Percentiles rank a stretch among this genome's conserved stretches.
These are phyloP conservation scores for Tricholoma flavovirens DNA, from an alignment of 768 basidiomycete species.

Conservation along the genomic window DNA sequence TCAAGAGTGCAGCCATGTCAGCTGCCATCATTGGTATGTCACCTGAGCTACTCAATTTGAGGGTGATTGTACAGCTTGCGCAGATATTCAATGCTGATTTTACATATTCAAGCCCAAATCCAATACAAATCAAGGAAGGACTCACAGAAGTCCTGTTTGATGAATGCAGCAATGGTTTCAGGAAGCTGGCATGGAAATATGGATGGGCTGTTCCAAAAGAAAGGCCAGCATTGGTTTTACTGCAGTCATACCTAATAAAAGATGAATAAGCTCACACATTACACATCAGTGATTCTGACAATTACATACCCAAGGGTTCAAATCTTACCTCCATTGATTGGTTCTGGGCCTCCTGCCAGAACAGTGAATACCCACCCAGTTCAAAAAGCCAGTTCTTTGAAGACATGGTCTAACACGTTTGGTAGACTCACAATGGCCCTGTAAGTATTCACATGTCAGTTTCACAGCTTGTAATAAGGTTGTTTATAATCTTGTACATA, in stretches of 20 bases:
- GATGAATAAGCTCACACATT: not conserved
- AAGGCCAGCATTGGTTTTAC: not conserved
- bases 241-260: not conserved
- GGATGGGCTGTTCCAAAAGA: conserved; percentile 1
- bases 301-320: not conserved
- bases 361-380: not conserved
- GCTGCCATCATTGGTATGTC: not conserved
- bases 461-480: not conserved
- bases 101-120: not conserved
- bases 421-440: not conserved
- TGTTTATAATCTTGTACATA: not conserved
- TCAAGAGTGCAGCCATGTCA: not conserved
- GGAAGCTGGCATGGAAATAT: not conserved
- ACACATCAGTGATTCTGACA: not conserved
- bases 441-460: not conserved
- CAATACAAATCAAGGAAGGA: not conserved
- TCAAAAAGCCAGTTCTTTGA: not conserved
- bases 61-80: not conserved
- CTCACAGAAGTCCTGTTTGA: not conserved
- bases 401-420: not conserved
- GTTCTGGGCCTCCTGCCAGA: not conserved
- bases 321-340: not conserved
- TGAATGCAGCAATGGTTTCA: not conserved
- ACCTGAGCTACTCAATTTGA: not conserved
- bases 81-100: not conserved